Evolutionary conservation across 2,329 filamentous ascomycete species (phyloP).

Genomic region (Trichoderma lentiforme): DNA sequence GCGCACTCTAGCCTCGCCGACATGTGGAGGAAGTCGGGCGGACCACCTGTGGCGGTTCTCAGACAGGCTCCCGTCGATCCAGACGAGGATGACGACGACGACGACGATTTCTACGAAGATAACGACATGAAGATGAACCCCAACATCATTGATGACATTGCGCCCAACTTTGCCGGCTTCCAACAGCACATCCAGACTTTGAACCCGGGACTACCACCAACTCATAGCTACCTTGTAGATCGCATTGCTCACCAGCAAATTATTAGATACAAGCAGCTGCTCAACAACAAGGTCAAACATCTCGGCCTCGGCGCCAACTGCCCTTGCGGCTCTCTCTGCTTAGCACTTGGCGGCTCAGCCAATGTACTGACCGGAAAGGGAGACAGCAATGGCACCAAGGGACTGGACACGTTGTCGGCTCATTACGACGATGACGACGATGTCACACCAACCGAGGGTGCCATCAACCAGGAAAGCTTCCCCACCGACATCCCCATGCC

Average conservation of each 20-base stretch:
- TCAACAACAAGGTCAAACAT: conserved; percentile 69
- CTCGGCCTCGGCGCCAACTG: conserved; percentile 60
- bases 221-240: conserved; percentile 64
- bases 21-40: conserved; percentile 52
- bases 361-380: conserved; percentile 58
- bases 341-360: conserved; percentile 63
- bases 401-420: conserved; percentile 54
- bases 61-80: conserved; percentile 38
- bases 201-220: conserved; percentile 65
- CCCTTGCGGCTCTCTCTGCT: conserved; percentile 59
- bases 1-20: conserved; percentile 44
- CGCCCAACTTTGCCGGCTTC: conserved; percentile 74
- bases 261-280: conserved; percentile 72
- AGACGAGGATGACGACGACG: conserved; percentile 58
- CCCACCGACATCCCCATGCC: conserved; percentile 78
- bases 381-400: conserved; percentile 25
- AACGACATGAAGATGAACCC: conserved; percentile 60
- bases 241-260: conserved; percentile 80
- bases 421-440: conserved; percentile 58
- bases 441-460: conserved; percentile 64
- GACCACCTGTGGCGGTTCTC: conserved; percentile 51
- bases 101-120: conserved; percentile 54
- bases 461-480: conserved; percentile 70
- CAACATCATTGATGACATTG: conserved; percentile 63
- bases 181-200: conserved; percentile 67